Conservation (phyloP, 805 yeast species). For the Sugiyamaella chiloensis region DNA sequence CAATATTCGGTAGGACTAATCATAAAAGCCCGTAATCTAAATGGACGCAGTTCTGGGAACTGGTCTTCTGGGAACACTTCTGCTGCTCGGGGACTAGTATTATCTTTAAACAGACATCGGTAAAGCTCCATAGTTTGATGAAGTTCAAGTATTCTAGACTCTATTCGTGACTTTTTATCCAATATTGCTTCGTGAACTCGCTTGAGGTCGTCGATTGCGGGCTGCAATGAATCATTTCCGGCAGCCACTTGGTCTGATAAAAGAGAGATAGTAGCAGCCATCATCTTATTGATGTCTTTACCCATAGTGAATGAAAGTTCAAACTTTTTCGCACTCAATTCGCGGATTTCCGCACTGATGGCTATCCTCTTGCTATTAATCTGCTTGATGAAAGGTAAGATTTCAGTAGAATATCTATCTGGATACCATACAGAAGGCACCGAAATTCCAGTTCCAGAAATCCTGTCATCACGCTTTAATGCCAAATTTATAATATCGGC, state of each 20-base stretch:
- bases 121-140: background rate
- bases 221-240: background rate
- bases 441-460: slow-evolving; percentile 24
- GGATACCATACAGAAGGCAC: slow-evolving; percentile 24
- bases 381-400: slow-evolving; percentile 9
- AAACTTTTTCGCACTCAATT: slow-evolving; percentile 14
- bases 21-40: slow-evolving; percentile 20
- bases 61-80: slow-evolving; percentile 15
- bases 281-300: slow-evolving; percentile 20
- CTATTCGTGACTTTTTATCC: background rate
- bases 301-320: slow-evolving; percentile 20
- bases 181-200: slow-evolving; percentile 2
- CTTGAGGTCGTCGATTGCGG: slow-evolving; percentile 17
- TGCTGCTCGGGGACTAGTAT: background rate
- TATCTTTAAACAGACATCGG: slow-evolving; percentile 17
- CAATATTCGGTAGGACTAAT: slow-evolving; percentile 25
- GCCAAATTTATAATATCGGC: slow-evolving; percentile 23
- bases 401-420: slow-evolving; percentile 20
- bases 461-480: slow-evolving; percentile 27
- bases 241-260: slow-evolving; percentile 8
- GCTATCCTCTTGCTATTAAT: slow-evolving; percentile 11
- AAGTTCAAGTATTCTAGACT: background rate
- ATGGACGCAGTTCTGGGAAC: slow-evolving; percentile 19
- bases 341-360: slow-evolving; percentile 15
- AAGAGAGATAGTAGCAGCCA: slow-evolving; percentile 14